These are phyloP conservation scores for Cercospora sojina DNA, from an alignment of 2,329 filamentous ascomycete genomes.

Conservation along the genomic window DNA sequence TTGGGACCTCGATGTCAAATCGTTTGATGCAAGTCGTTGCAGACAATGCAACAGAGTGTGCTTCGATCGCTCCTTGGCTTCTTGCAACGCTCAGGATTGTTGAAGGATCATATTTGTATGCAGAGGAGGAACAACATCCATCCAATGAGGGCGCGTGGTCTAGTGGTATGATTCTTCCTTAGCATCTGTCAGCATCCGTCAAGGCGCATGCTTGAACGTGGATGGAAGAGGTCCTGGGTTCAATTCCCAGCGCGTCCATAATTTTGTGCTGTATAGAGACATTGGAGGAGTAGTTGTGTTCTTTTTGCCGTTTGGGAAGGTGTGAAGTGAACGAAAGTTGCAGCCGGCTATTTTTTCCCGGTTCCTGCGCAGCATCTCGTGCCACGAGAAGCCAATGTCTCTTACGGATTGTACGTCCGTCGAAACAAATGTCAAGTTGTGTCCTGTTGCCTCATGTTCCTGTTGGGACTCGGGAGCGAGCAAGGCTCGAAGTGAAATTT, in stretches of 20 bases:
- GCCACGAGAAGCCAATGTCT: neutral
- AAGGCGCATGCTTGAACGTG: neutral
- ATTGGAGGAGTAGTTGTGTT: neutral
- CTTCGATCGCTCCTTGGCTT: neutral
- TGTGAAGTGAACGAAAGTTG: neutral
- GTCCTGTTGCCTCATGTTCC: neutral
- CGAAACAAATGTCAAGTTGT: neutral
- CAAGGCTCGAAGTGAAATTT: neutral
- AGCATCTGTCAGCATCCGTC: neutral
- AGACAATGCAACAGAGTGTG: neutral
- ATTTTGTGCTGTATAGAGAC: neutral
- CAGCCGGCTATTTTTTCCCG: neutral
- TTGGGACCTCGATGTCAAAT: neutral
- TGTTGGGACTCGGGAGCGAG: neutral
- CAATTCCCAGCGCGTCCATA: conserved; percentile 3
- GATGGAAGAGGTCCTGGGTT: conserved; percentile 3
- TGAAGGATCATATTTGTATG: no score
- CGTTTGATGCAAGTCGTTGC: neutral
- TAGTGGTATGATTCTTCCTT: conserved; percentile 5
- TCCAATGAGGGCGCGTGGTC: no score
- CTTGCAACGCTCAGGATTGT: no score
- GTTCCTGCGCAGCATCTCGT: neutral
- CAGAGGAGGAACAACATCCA: no score
- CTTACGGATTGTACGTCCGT: neutral
- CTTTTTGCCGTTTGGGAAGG: neutral